Percentiles rank a stretch among this genome's conserved stretches.
Evolutionary conservation across 192 early-diverging fungal genomes (phyloP).

Genomic region (Podila verticillata): DNA sequence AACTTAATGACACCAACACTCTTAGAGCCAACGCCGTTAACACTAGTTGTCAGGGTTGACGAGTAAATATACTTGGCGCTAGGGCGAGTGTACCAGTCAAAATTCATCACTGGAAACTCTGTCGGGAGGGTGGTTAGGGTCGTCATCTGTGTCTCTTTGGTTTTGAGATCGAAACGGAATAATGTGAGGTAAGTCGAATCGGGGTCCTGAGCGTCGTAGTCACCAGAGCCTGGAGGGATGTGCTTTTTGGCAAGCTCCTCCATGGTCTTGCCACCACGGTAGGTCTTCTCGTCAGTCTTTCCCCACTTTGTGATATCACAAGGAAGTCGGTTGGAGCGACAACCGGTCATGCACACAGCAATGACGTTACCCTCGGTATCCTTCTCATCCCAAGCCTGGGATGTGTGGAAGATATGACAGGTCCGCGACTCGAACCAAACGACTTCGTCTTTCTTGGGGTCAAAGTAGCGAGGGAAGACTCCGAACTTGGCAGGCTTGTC

Average conservation of each 20-base stretch:
- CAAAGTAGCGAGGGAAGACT: slow-evolving; percentile 35
- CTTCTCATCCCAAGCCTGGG: slow-evolving; percentile 40
- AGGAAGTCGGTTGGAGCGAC: slow-evolving; percentile 25
- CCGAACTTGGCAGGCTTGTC: slow-evolving; percentile 18
- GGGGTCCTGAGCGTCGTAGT: slow-evolving; percentile 23
- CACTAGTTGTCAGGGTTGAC: neutral
- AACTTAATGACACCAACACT: slow-evolving; percentile 28
- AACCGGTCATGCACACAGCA: slow-evolving; percentile 39
- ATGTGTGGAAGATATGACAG: slow-evolving; percentile 46
- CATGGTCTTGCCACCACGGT: slow-evolving; percentile 33
- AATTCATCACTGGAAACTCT: slow-evolving; percentile 39
- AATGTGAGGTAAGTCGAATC: slow-evolving; percentile 32
- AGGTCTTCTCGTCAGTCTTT: slow-evolving; percentile 4
- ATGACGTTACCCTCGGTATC: slow-evolving; percentile 31
- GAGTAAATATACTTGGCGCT: slow-evolving; percentile 16
- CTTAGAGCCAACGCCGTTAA: slow-evolving; percentile 8
- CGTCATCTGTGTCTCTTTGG: slow-evolving; percentile 25
- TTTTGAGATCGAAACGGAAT: slow-evolving; percentile 38
- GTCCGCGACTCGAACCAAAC: slow-evolving; percentile 38
- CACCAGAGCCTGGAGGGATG: slow-evolving; percentile 12
- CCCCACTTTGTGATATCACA: slow-evolving; percentile 27
- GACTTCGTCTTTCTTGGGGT: slow-evolving; percentile 22
- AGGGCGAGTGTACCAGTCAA: slow-evolving; percentile 23
- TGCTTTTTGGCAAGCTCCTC: slow-evolving; percentile 14
- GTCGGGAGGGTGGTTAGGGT: slow-evolving; percentile 17